These are phyloP conservation scores for Alopecurus myosuroides DNA, from an alignment of 176 grass and related monocot species.

Conservation along the genomic window DNA sequence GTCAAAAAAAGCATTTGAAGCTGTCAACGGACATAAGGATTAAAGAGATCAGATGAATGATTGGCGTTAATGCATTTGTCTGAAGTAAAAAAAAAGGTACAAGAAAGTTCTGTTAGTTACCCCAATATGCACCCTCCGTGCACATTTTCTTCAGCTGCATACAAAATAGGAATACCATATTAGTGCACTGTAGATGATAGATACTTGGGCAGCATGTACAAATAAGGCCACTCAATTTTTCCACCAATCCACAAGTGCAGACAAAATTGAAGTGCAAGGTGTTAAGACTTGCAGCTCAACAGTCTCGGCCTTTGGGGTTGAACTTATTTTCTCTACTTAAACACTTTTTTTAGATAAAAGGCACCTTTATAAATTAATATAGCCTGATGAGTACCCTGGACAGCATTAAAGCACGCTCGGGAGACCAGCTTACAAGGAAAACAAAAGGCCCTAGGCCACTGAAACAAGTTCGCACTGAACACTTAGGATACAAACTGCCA, in stretches of 20 bases:
- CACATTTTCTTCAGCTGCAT: slow-evolving; percentile 80
- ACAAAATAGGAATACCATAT: neutral
- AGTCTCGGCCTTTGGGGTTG: neutral
- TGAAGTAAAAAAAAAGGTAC: neutral
- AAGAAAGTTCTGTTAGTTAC: slow-evolving; percentile 11
- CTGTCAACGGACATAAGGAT: neutral
- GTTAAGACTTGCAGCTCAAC: neutral
- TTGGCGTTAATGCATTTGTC: neutral
- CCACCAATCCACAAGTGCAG: neutral
- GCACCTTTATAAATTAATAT: no score
- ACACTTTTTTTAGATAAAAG: no score
- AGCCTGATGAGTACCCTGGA: no score
- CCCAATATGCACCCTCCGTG: slow-evolving; percentile 84
- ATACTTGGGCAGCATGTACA: neutral
- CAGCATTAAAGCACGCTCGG: no score
- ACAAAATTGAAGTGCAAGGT: neutral
- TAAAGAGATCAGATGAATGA: neutral
- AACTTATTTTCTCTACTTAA: neutral
- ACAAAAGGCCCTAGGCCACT: no score
- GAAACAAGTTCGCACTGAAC: no score
- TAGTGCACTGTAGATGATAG: neutral
- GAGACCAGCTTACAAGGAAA: no score
- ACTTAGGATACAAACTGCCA: no score
- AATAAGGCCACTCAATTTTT: neutral
- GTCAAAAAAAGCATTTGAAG: neutral